Evolutionary conservation across 805 yeast species (phyloP), one percentile per base, ranked within the genome.

Genomic region (Saturnispora besseyi): DNA sequence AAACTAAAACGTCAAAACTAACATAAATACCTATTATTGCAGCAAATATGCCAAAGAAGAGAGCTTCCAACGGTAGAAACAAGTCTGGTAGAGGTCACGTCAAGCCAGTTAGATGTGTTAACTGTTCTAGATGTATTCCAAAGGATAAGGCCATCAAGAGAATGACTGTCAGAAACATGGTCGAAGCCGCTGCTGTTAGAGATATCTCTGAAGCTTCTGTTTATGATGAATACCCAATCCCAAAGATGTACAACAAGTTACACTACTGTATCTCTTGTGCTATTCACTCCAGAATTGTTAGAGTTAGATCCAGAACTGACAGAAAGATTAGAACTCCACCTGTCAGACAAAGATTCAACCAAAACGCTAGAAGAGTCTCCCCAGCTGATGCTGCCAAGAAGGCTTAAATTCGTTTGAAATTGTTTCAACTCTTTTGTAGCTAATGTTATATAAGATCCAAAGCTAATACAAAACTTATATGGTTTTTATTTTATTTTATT

Each of bases 11-110:
- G 2, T 13, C 11, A 22, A 11, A 12, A 38, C 30, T 38, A 31
- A 36, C 45, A 40, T 26, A 26, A 18, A 26, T 9, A 4, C 26
- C 24, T 10, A n/a, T 34, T 47, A 11, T 33, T 51, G 15, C 28
- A 61, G 57, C 61, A 75, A 82, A 75, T 62, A 93, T 93, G 99
- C 98, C 99, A 78, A 93, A 93, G 88, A 93, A 93, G 98, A 91
- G 99, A 90, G 89, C 98, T 77, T 89, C 97, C 93, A 89, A 90
- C 97, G 99, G 99, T 84, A 91, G 99, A 84, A 93, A 93, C 95
- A 93, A 93, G 95, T 90, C 89, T 82, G 98, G 98, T 75, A 93
- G 99, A 88, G 99, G 99, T 75, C 98, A 93, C 96, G 96, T 87
- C 77, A 87, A 87, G 78, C 95, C 96, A 74, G 97, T 91, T 71